phyloP scores from a whole-genome alignment of 495 filamentous ascomycete genomes.

The Sordaria brevicollis region DNA sequence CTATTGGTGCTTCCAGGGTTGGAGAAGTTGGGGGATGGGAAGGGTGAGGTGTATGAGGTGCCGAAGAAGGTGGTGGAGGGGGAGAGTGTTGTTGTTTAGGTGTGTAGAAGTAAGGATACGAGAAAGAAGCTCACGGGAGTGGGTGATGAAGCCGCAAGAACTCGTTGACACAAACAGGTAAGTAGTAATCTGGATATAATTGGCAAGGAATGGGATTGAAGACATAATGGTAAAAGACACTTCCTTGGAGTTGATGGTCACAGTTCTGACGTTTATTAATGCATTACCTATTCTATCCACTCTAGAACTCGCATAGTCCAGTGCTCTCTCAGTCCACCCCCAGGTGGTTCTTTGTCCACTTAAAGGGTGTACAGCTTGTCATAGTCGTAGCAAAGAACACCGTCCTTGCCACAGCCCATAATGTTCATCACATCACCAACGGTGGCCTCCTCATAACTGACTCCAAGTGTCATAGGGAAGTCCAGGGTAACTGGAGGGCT shows the following conservation, averaged over 20 bases:
- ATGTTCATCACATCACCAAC: constrained; percentile 29
- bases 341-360: too few relatives aligned
- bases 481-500: constrained; percentile 22
- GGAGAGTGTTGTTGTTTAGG: neutral
- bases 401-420: constrained; percentile 12
- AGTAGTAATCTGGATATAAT: too few relatives aligned
- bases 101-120: neutral
- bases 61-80: neutral
- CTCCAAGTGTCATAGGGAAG: constrained; percentile 20
- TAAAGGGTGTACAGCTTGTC: constrained; percentile 14
- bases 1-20: neutral
- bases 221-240: neutral
- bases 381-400: constrained; percentile 31
- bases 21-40: neutral
- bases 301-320: too few relatives aligned
- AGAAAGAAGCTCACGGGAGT: neutral
- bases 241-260: neutral
- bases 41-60: neutral
- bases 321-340: too few relatives aligned
- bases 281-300: too few relatives aligned
- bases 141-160: neutral
- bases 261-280: too few relatives aligned
- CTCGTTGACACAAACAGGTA: neutral
- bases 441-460: constrained; percentile 20
- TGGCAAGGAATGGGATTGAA: too few relatives aligned